Evolutionary conservation across 192 early-diverging fungal species (phyloP).

Genomic region (Podila epigama): DNA sequence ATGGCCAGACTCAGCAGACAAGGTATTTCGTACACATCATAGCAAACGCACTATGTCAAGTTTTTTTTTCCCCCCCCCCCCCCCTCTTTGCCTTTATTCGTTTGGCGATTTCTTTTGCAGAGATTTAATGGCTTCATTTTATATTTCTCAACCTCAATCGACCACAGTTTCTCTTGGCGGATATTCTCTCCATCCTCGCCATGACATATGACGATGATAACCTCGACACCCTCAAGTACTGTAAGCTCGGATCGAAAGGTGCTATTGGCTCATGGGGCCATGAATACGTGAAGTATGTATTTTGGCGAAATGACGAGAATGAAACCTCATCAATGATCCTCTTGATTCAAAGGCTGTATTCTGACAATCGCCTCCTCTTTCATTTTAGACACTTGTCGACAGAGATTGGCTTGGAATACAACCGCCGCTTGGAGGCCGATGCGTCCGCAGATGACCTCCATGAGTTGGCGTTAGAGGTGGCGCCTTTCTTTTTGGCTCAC

Average conservation of each 20-base stretch:
- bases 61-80: too few species aligned
- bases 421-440: conserved; percentile 68
- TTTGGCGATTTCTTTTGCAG: too few species aligned
- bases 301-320: not conserved
- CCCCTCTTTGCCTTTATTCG: too few species aligned
- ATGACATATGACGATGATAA: conserved; percentile 96
- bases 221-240: conserved; percentile 86
- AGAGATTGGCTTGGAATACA: conserved; percentile 91
- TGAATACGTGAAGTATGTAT: conserved; percentile 89
- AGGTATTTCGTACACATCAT: too few species aligned
- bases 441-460: conserved; percentile 70
- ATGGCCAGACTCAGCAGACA: conserved; percentile 80
- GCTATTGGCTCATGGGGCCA: conserved; percentile 95
- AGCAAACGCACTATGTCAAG: too few species aligned
- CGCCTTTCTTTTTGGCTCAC: conserved; percentile 95
- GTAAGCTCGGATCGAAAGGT: conserved; percentile 81
- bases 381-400: conserved; percentile 78
- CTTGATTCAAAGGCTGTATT: too few species aligned
- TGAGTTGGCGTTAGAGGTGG: conserved; percentile 80
- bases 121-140: too few species aligned
- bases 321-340: not conserved
- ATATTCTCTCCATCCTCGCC: conserved; percentile 94
- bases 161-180: conserved; percentile 80
- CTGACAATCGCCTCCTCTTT: too few species aligned
- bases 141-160: too few species aligned